Percentiles rank a stretch among this genome's conserved stretches.
Conservation (phyloP, 768 basidiomycete species). For the Crassisporium funariophilum region DNA sequence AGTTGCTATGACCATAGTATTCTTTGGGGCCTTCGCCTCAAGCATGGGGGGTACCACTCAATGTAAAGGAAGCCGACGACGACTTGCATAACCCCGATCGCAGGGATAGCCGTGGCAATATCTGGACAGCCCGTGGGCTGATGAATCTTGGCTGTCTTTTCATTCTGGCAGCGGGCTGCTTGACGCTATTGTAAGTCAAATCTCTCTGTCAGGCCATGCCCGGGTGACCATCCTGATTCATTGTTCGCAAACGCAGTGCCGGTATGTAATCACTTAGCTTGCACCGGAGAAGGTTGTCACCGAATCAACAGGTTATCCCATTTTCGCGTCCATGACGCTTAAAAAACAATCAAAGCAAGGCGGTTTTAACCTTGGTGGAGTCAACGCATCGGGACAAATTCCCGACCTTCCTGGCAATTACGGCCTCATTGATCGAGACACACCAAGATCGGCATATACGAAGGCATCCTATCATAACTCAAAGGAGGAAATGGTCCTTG, state of each 20-base stretch:
- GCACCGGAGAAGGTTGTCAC: too few relatives aligned
- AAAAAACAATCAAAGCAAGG: background rate
- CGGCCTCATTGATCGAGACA: slow-evolving; percentile 62
- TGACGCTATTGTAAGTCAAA: slow-evolving; percentile 67
- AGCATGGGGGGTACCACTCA: slow-evolving; percentile 49
- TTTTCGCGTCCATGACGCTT: too few relatives aligned
- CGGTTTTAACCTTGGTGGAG: slow-evolving; percentile 11
- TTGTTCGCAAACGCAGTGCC: too few relatives aligned
- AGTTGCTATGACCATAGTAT: too few relatives aligned
- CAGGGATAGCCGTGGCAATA: slow-evolving; percentile 52
- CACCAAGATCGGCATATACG: slow-evolving; percentile 44
- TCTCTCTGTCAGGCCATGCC: too few relatives aligned
- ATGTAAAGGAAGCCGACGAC: slow-evolving; percentile 60
- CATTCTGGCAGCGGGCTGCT: slow-evolving; percentile 47
- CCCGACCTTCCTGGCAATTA: slow-evolving; percentile 33
- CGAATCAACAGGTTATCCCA: too few relatives aligned
- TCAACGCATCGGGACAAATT: slow-evolving; percentile 8
- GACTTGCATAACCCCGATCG: slow-evolving; percentile 67
- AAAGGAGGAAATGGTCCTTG: slow-evolving; percentile 37
- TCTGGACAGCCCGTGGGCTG: slow-evolving; percentile 64
- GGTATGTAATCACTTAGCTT: too few relatives aligned
- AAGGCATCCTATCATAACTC: slow-evolving; percentile 39
- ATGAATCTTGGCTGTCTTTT: slow-evolving; percentile 69
- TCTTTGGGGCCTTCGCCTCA: slow-evolving; percentile 47
- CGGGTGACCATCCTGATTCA: too few relatives aligned